Percentiles rank a stretch among this genome's conserved stretches.
phyloP scores from a whole-genome alignment of 75 land plant species.

The Cunninghamia lanceolata region DNA sequence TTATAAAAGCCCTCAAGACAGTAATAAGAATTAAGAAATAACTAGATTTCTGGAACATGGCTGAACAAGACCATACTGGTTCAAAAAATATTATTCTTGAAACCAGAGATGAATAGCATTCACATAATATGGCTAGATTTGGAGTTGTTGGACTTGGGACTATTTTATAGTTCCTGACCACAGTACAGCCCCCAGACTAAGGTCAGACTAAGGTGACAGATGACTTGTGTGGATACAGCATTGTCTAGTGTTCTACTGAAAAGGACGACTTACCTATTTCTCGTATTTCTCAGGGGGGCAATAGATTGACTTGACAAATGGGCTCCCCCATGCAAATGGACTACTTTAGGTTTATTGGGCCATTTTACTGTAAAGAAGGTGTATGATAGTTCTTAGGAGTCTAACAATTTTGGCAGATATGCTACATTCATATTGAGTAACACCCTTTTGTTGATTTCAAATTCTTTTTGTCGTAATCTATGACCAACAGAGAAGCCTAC shows the following conservation, averaged over 20 bases:
- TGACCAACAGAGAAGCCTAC: background rate
- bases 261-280: background rate
- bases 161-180: background rate
- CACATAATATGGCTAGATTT: background rate
- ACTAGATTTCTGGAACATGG: background rate
- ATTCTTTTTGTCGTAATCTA: background rate
- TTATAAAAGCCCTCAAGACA: background rate
- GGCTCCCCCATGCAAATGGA: background rate
- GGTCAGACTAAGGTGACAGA: background rate
- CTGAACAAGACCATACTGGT: background rate
- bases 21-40: background rate
- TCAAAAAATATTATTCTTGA: background rate
- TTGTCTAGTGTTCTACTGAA: background rate
- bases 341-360: background rate
- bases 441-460: background rate
- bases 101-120: background rate
- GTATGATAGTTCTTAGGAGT: background rate
- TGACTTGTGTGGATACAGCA: background rate
- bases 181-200: background rate
- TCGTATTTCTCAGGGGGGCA: no score
- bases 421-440: background rate
- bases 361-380: background rate
- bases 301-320: background rate
- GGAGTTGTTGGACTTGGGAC: background rate
- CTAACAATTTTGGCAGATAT: background rate